Base-by-base conservation (phyloP, 441 rosid genomes). In the Gossypium gossypioides region DNA sequence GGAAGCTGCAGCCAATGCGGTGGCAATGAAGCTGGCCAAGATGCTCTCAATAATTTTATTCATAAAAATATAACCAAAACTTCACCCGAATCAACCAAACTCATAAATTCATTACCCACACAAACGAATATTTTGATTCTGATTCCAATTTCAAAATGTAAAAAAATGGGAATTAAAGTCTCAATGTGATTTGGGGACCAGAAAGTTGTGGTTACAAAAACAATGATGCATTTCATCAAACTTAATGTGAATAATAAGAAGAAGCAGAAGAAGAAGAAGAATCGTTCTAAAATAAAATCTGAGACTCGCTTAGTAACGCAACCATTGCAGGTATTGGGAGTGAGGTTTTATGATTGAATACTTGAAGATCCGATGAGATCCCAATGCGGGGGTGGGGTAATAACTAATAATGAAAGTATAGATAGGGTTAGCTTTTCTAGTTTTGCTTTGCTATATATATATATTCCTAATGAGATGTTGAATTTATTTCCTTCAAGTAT, bases 401-500 rank as follows among this genome's bases (percentile, higher is more conserved):
- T 57, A 57, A 12, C 6, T 29, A 4, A 29, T 25, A 58, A 58
- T 37, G 68, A 40, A 66, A 68, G 78, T 78, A 68, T 76, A 59
- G 65, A 68, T 75, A 60, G 66, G 64, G 68, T 69, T 65, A 71
- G 52, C 16, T 24, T 24, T 24, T 57, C 34, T 12, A 57, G 67
- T 58, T 69, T 66, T 65, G n/a, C 34, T 12, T 8, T 57, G 27
- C 34, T 21, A 34, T 13, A 25, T 25, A 3, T 24, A 24, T 24
- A 27, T 27, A 8, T 27, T 63, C 67, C 82, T 82, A 84, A 48
- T 64, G 73, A 68, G 82, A 78, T 46, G 85, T 85, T 64, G 82
- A 75, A 73, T 80, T 83, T 24, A 83, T 71, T 13, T 86, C 52
- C 71, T 76, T 77, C 55, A 75, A 84, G 78, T 93, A 86, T 5